Evolutionary conservation across 192 early-diverging fungal species (phyloP).

Genomic region (Cladochytrium replicatum): DNA sequence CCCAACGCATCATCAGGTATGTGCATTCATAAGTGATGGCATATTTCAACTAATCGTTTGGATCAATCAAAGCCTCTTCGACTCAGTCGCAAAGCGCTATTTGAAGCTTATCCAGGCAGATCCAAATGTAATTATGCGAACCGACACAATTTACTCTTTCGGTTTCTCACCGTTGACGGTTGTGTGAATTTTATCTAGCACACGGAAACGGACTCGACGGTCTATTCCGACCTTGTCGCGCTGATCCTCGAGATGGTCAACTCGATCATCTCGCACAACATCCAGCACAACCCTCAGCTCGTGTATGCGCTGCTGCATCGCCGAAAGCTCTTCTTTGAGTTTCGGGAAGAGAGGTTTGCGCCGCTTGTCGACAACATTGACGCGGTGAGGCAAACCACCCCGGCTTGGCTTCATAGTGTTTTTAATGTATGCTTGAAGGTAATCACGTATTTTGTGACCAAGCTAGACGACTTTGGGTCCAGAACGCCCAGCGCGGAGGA

Average conservation of each 20-base stretch:
- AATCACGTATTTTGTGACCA: slow-evolving; percentile 51
- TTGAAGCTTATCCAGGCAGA: slow-evolving; percentile 46
- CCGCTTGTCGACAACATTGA: slow-evolving; percentile 57
- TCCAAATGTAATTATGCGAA: slow-evolving; percentile 17
- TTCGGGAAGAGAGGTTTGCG: slow-evolving; percentile 40
- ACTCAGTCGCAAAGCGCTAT: slow-evolving; percentile 54
- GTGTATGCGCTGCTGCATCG: slow-evolving; percentile 60
- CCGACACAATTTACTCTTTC: slow-evolving; percentile 26
- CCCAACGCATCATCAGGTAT: slow-evolving; percentile 58
- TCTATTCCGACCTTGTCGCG: slow-evolving; percentile 58
- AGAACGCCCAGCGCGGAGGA: slow-evolving; percentile 54
- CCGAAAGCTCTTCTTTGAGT: slow-evolving; percentile 50
- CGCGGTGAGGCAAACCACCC: slow-evolving; percentile 5
- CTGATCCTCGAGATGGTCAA: slow-evolving; percentile 66
- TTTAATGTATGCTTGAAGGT: slow-evolving; percentile 17
- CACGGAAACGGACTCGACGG: slow-evolving; percentile 32
- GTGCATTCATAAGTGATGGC: not conserved
- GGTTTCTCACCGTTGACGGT: not conserved
- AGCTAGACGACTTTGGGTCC: slow-evolving; percentile 52
- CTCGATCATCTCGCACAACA: slow-evolving; percentile 45
- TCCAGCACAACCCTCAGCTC: slow-evolving; percentile 58
- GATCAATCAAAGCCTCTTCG: slow-evolving; percentile 41
- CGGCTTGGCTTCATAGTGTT: not conserved
- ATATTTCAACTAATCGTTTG: not conserved
- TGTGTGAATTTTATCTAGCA: not conserved